phyloP scores from a whole-genome alignment of 192 early-diverging fungal species.

The Rhizoclosmatium globosum region DNA sequence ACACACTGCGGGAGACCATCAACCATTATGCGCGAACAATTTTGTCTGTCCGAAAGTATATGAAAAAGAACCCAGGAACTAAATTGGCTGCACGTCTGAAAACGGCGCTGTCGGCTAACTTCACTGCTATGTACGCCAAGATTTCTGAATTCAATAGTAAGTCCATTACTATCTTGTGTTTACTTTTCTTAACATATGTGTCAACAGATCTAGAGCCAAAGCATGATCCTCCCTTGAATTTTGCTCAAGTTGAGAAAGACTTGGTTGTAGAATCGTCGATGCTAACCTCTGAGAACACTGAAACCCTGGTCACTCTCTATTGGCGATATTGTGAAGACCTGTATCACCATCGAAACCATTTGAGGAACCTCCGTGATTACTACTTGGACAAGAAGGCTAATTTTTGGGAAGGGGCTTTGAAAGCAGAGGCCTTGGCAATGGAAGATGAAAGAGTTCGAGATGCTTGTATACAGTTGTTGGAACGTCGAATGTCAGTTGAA shows the following conservation, averaged over 20 bases:
- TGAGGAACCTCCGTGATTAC: neutral
- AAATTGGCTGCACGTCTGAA: neutral
- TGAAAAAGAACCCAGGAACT: neutral
- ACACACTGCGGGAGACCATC: neutral
- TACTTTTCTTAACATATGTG: neutral
- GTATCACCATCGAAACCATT: neutral
- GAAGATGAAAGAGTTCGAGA: neutral
- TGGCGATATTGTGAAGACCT: neutral
- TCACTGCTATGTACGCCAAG: neutral
- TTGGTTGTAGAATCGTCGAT: neutral
- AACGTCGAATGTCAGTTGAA: neutral
- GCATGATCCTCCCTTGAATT: neutral
- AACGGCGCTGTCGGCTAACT: neutral
- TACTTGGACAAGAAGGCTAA: neutral
- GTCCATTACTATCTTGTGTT: neutral
- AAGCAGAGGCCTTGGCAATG: neutral
- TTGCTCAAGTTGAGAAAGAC: neutral
- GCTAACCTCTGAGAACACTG: neutral
- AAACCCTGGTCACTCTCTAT: neutral
- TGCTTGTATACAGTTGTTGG: neutral
- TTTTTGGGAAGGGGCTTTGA: neutral
- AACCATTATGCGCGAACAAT: neutral
- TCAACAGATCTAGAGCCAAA: neutral
- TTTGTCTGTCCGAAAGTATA: neutral
- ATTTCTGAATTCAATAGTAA: constrained; percentile 1